These are phyloP conservation scores for Tieghemostelium lacteum DNA, from an alignment of 78 protist species.

Conservation along the genomic window DNA sequence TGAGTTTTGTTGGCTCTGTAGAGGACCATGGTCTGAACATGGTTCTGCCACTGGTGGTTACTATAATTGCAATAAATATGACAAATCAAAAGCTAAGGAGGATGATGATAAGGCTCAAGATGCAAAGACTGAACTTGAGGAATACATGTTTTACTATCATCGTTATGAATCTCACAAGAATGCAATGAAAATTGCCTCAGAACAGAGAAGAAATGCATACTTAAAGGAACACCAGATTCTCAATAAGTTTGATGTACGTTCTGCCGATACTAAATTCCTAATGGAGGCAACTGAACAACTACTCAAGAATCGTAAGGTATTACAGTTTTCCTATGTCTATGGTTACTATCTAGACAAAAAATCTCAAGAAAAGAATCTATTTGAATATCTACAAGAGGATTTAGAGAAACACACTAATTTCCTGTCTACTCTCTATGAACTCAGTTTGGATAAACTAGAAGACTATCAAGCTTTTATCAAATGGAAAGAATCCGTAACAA, in stretches of 20 bases:
- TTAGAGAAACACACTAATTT: slow-evolving; percentile 85
- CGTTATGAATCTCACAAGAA: slow-evolving; percentile 81
- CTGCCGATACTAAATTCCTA: slow-evolving; percentile 83
- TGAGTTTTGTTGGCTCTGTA: slow-evolving; percentile 88
- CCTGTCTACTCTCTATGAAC: slow-evolving; percentile 62
- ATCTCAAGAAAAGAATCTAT: slow-evolving; percentile 74
- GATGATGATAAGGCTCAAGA: slow-evolving; percentile 85
- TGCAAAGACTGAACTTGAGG: slow-evolving; percentile 81
- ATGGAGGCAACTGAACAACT: slow-evolving; percentile 84
- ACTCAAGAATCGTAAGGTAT: slow-evolving; percentile 70
- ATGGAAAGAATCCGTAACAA: slow-evolving; percentile 86
- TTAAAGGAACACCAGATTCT: slow-evolving; percentile 67
- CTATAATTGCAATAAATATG: slow-evolving; percentile 88
- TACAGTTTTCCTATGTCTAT: slow-evolving; percentile 85
- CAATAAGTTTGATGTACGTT: slow-evolving; percentile 67
- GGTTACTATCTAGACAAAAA: slow-evolving; percentile 83
- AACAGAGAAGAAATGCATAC: slow-evolving; percentile 78
- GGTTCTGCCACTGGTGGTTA: slow-evolving; percentile 89
- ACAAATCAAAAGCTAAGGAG: slow-evolving; percentile 80
- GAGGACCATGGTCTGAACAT: slow-evolving; percentile 90
- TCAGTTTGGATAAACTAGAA: slow-evolving; percentile 63
- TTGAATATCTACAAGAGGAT: slow-evolving; percentile 88
- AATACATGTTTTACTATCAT: slow-evolving; percentile 86
- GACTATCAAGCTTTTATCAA: slow-evolving; percentile 84
- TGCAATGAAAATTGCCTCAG: slow-evolving; percentile 83